Evolutionary conservation across 495 filamentous ascomycete genomes (phyloP), one percentile per base, ranked within the genome.

Genomic region (Aspergillus bridgeri): DNA sequence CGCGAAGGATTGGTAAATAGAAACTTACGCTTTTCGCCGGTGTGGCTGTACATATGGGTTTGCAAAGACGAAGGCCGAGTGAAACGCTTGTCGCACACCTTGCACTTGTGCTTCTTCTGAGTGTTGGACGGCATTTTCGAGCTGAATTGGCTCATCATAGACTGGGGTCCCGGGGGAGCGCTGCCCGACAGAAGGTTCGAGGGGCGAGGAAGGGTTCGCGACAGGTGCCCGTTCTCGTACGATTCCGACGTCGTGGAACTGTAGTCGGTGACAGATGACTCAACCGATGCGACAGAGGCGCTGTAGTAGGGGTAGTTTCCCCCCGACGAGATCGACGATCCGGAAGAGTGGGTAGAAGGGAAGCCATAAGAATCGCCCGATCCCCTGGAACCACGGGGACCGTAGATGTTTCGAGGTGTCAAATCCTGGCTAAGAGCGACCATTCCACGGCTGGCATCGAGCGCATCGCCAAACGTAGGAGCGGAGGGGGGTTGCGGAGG

Each of bases 61-160:
- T 97, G 95, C 29, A 98, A 73, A 6, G 94, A 98, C 67, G 93
- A 97, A 1, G 94, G 94, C 42, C 94, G 84, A 9, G 94, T 98
- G 72, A 98, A 98, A 7, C 94, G 86, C 84, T 98, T 98, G 75
- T 98, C 94, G 79, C 94, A 98, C 51, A 98, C 90, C 80, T 97
- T 98, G 82, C 94, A 98, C 76, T 96, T 97, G 78, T 98, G 94
- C 80, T 98, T 98, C 85, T 98, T 98, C 68, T 98, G 93, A 24
- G 94, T 92, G 75, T 89, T 95, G 21, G 91, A 93, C 9, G 91
- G 90, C 48, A 97, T 87, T 71, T 97, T 98, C 46, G 94, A 97
- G 78, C 90, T 97, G 79, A 98, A 98, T 60, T 95, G 93, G 48
- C 90, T 86, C 94, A 98, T 98, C 91, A 98, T 97, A 3, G 92